Evolutionary conservation across 768 basidiomycete genomes (phyloP).

Genomic region (Suillus fuscotomentosus): DNA sequence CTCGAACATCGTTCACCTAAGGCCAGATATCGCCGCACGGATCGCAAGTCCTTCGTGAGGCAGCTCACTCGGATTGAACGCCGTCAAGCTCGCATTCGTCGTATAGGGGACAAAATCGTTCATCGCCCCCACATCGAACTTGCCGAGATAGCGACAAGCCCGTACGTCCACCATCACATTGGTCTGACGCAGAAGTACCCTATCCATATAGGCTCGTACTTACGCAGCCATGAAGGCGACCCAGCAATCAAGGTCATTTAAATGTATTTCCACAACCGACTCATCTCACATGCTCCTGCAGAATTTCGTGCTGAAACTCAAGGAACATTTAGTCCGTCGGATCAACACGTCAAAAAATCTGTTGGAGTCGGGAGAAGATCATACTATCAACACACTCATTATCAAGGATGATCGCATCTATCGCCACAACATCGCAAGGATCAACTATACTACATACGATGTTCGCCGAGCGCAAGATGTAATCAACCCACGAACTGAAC

Average conservation of each 20-base stretch:
- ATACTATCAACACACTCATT: slow-evolving; percentile 29
- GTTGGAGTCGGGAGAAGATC: slow-evolving; percentile 22
- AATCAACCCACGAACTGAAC: background rate
- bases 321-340: background rate
- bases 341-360: background rate
- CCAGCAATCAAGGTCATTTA: background rate
- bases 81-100: slow-evolving; percentile 4
- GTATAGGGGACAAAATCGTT: background rate
- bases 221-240: background rate
- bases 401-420: background rate
- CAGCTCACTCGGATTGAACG: background rate
- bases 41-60: background rate
- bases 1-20: slow-evolving; percentile 10
- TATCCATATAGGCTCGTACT: slow-evolving; percentile 14
- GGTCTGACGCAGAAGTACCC: slow-evolving; percentile 7
- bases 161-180: background rate
- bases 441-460: slow-evolving; percentile 5
- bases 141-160: background rate
- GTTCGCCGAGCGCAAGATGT: background rate
- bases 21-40: background rate
- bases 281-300: background rate
- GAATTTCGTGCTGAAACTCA: background rate
- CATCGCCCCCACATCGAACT: background rate
- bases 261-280: too few species aligned
- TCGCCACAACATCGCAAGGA: background rate